Evolutionary conservation across 495 filamentous ascomycete species (phyloP), one percentile per base, ranked within the genome.

Genomic region (Stereocaulon alpinum): DNA sequence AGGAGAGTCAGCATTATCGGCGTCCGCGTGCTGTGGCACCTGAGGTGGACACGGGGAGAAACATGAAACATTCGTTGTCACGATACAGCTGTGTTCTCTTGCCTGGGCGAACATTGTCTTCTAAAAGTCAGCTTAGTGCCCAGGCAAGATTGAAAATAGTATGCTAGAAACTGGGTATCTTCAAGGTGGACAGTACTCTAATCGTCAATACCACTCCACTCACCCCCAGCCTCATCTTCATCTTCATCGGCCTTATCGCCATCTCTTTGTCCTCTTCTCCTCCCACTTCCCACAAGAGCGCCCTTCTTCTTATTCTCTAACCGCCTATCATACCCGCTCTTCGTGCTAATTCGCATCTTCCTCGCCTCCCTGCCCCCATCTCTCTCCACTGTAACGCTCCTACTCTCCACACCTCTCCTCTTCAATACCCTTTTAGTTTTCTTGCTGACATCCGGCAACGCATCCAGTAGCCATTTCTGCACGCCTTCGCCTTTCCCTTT

Each of bases 391-490:
- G 58, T 67, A 48, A 68, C 73, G 55, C 87, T 78, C 58, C 89
- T 78, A 7, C 82, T 84, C 73, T 93, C 86, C 37, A 96, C 86
- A 15, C 93, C 93, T 61, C 83, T 77, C 66, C 78, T 80, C 76
- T 92, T 96, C 64, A 97, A 65, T 61, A 81, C 82, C 72, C 89
- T 82, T 79, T 86, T 89, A 53, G 87, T 84, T 55, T 86, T 82
- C 79, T 93, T 96, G 61, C 78, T 83, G 14, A 88, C 77, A 60
- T 84, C 86, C 1, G 94, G 94, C 57, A 97, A 76, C 17, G 86
- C 84, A 71, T 96, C 88, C 20, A 98, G 76, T 55, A 97, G 70
- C 94, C 93, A 98, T 70, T 88, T 84, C 64, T 89, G 84, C 41
- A 95, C 78, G 10, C 78, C 76, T n/a, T 61, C 64, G 9, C 69